Base-by-base conservation (phyloP, 495 filamentous ascomycete genomes). In the Parathielavia hyrcaniae region DNA sequence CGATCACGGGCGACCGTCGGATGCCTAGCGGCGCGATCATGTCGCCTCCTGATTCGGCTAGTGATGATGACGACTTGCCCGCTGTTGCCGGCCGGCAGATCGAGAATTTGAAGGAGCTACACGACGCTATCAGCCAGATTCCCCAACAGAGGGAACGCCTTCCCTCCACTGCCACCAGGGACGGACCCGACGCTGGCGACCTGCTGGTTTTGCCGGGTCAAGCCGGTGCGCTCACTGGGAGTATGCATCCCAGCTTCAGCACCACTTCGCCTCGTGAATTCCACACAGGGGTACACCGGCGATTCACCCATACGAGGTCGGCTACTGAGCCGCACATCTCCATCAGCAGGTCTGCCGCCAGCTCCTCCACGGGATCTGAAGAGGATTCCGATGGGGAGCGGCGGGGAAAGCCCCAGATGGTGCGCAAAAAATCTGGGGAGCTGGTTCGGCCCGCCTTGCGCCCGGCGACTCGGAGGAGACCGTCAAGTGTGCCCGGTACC, bases 391-490 rank as follows among this genome's bases (percentile, higher is more conserved):
- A 79, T 41, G 85, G 86, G 45, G 85, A 85, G 26, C 81, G 85
- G 53, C 76, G 61, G 60, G 73, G 71, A 41, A 91, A 89, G 72
- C 90, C 90, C 20, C 83, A 83, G 20, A 90, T 97, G 85, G 84
- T 98, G 52, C 84, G 93, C 55, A 98, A 98, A 79, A 98, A 98
- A 79, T 97, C 93, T 40, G 93, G 93, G 23, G 93, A 98, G 71
- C 80, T 97, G 50, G 93, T 98, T 51, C 85, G 92, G 61, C 95
- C 93, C 6, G 95, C 93, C 1, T 78, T 98, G 41, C 86, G 92
- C 50, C 84, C 86, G 26, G 72, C 88, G 6, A 87, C 85, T 4
- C 80, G 83, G 49, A 81, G 90, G 58, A 85, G 95, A 43, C 91
- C 91, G 1, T 95, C 88, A 0, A 97, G 92, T 71, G 95, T 97